These are phyloP conservation scores for Penstemon eatonii DNA, from an alignment of 257 asterid genomes.

Conservation along the genomic window DNA sequence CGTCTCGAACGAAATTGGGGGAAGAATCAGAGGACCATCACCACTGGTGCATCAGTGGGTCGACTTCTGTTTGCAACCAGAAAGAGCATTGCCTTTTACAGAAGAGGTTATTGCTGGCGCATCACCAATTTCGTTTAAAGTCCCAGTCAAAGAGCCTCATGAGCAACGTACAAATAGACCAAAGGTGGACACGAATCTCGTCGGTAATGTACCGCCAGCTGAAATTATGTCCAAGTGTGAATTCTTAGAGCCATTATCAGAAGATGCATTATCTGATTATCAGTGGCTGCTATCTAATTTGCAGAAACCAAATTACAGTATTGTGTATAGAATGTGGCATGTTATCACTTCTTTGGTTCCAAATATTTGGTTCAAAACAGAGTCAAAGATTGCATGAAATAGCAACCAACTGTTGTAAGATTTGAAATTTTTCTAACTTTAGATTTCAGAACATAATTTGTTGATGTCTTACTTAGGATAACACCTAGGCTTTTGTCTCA, in stretches of 20 bases:
- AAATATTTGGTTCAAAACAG: constrained; percentile 33
- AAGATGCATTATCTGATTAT: constrained; percentile 59
- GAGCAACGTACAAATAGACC: constrained; percentile 47
- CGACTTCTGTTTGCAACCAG: constrained; percentile 79
- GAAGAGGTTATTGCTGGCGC: constrained; percentile 71
- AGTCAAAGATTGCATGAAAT: constrained; percentile 37
- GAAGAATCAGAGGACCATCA: constrained; percentile 84
- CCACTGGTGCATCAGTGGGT: constrained; percentile 84
- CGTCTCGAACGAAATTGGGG: constrained; percentile 61
- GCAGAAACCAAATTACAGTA: constrained; percentile 39
- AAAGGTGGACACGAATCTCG: constrained; percentile 72
- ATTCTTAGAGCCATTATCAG: constrained; percentile 77
- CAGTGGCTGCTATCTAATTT: constrained; percentile 53
- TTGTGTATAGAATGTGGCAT: constrained; percentile 31
- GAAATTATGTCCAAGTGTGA: constrained; percentile 77
- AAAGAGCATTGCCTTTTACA: constrained; percentile 63
- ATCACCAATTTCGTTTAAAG: constrained; percentile 59
- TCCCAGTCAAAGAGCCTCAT: constrained; percentile 34
- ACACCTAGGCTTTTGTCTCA: no score
- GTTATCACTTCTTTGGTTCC: constrained; percentile 32
- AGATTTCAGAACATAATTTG: no score
- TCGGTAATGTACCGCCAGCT: constrained; percentile 59
- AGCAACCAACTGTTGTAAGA: not conserved
- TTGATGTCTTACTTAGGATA: no score
- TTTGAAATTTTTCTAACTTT: not conserved